Base-by-base conservation (phyloP, 2,329 filamentous ascomycete species). In the Stenocarpella maydis region DNA sequence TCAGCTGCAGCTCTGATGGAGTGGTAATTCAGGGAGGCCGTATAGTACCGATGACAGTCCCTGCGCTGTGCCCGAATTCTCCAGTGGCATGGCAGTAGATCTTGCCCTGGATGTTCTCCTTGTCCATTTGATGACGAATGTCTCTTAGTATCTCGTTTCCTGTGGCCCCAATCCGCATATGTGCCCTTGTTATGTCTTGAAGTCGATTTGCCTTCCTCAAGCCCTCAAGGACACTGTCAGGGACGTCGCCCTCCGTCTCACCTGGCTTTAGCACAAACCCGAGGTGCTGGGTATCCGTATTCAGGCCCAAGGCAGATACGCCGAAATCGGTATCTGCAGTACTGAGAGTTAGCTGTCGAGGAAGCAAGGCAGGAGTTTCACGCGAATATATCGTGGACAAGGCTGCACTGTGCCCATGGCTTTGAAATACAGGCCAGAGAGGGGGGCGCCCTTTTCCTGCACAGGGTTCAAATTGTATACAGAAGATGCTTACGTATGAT, bases 221-320 rank as follows among this genome's bases (percentile, higher is more conserved):
- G 0, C 84, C 84, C 19, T 81, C 80, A 17, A 78, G 71, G 37
- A 85, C 73, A 2, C 81, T 80, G 58, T 75, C 69, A 1, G 83
- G 84, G 2, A 86, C 78, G 50, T 83, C 80, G 1, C 75, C 74
- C 47, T 80, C 79, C 10, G 79, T 80, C 74, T 83, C 78, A 21
- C 77, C 81, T 0, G 83, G 84, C 6, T 76, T 74, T 19, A 86
- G 77, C 17, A 86, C 83, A 69, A 86, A 86, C 0, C 78, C 84
- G 4, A 86, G 74, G 55, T 86, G 84, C 75, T 86, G 84, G 1
- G 84, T 86, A 68, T 85, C 83, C 1, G 83, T 85, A 70, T 84
- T 84, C 71, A 85, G 74, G 1, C 83, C 82, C 68, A 85, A 73
- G 0, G 82, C 83, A 7, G 82, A 82, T 34, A 85, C 77, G 43